Evolutionary conservation across 176 grass and related monocot species (phyloP), one percentile per base, ranked within the genome.

Genomic region (Avena atlantica): DNA sequence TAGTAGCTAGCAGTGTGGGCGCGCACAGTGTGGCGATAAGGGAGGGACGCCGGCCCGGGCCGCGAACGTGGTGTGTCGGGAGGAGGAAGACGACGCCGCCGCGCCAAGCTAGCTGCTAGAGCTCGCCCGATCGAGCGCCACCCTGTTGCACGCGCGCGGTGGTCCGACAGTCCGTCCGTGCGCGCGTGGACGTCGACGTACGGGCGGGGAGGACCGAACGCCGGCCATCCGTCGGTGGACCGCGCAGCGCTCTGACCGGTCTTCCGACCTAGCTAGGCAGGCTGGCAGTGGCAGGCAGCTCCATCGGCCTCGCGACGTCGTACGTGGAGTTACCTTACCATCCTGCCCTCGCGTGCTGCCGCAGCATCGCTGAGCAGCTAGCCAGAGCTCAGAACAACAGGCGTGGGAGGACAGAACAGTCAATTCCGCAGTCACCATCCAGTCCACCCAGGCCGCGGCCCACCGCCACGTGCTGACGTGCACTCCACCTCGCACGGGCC

Each of bases 61-160:
- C 47, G 55, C 16, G 56, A 90, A 80, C 85, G 65, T 87, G 89
- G 84, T 65, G 56, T 90, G 89, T 78, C 80, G 80, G 83, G 9
- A 16, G 10, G 79, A 81, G 59, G 77, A 85, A 65, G 82, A 89
- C 75, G 87, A 64, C 81, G 86, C 11, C 83, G 51, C 25, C 64
- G 63, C 63, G 24, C 12, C 13, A 16, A 55, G 52, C 24, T 64
- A 25, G 7, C 56, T 59, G 23, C 62, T 7, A 0, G 25, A 0
- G 25, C 25, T 10, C n/a, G 60, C 23, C 21, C 23, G 27, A 29
- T 29, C 27, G 21, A 27, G 1, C 63, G 25, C 64, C 64, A 67
- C 27, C 64, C 64, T 67, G 64, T 67, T 5, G 63, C 40, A 42
- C 63, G 25, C 71, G 0, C 63, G 25, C 71, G 0, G n/a, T 4